Evolutionary conservation across 345 rosid genomes (phyloP).

Genomic region (Brassica juncea): DNA sequence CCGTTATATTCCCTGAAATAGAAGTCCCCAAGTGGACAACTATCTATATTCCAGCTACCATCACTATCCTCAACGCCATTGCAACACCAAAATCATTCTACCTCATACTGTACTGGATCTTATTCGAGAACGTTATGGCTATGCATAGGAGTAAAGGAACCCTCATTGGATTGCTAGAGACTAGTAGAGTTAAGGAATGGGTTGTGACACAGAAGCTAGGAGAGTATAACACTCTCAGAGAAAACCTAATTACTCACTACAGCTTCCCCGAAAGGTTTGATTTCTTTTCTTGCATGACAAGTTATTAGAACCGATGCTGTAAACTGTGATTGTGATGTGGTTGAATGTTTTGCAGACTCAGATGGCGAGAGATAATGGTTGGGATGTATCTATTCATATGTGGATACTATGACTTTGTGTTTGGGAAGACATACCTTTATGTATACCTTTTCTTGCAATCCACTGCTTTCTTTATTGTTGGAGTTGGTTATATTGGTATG

Average conservation of each 20-base stretch:
- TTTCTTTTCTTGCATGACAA: neutral
- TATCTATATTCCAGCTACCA: constrained; percentile 74
- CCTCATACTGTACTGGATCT: constrained; percentile 61
- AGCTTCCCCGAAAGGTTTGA: constrained; percentile 67
- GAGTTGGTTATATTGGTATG: constrained; percentile 76
- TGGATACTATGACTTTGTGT: constrained; percentile 69
- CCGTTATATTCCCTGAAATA: constrained; percentile 83
- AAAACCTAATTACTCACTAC: constrained; percentile 48
- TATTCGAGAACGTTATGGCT: constrained; percentile 92
- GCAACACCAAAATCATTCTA: constrained; percentile 81
- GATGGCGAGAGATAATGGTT: constrained; percentile 65
- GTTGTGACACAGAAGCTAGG: constrained; percentile 89
- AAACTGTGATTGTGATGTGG: constrained; percentile 20
- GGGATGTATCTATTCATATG: constrained; percentile 75
- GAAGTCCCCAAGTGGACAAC: constrained; percentile 88
- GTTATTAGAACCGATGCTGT: neutral
- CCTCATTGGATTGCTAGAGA: constrained; percentile 78
- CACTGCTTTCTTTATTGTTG: constrained; percentile 71
- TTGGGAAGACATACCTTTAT: constrained; percentile 69
- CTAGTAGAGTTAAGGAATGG: constrained; percentile 92
- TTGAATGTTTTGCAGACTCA: constrained; percentile 46
- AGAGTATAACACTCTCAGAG: constrained; percentile 53
- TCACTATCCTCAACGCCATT: constrained; percentile 77
- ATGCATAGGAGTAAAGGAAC: constrained; percentile 87
- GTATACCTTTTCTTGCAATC: constrained; percentile 68